Base-by-base conservation (phyloP, 192 early-diverging fungal genomes). In the Mortierella hygrophila region DNA sequence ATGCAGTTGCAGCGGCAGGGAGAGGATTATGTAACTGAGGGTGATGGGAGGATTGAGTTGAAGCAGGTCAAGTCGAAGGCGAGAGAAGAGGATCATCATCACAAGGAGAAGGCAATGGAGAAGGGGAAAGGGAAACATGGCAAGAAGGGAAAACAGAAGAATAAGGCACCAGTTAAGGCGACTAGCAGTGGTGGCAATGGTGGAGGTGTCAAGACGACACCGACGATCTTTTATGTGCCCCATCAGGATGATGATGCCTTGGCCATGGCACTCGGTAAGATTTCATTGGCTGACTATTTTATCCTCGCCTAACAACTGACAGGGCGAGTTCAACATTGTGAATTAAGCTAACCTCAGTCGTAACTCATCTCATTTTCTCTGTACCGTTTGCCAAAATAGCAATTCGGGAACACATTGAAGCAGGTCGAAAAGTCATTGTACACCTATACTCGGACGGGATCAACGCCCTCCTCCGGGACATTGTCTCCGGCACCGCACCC, bases 241-340 rank as follows among this genome's bases (percentile, higher is more conserved):
- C 83, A 85, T 38, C 83, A 85, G 32, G 83, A 85, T 15, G 83
- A 85, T 41, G 83, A 85, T 29, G 83, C 83, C 3, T 69, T 85
- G 35, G 83, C 83, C 49, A 85, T 85, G 83, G 77, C 83, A 1
- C 78, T 85, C 11, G 78, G 83, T 85, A 85, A 68, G 38, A 40
- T 40, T 3, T 40, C 38, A 40, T 40, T 40, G 38, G 38, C 38
- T 3, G 38, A 40, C 38, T 40, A 40, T 3, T 40, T 40, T 40
- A 38, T 38, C 38, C 38, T 38, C 38, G 38, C 38, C 38, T 38
- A 38, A 4, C 38, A 6, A 40, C 38, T 3, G 38, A 6, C 38
- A 5, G 38, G 4, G 38, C 6, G 38, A 40, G 6, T 6, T 40
- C 38, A 40, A 40, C 38, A 40, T 40, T 40, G 38, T 40, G 6